Percentiles rank a stretch among this genome's conserved stretches.
phyloP scores from a whole-genome alignment of 495 filamentous ascomycete species.

The Aspergillus haitiensis region DNA sequence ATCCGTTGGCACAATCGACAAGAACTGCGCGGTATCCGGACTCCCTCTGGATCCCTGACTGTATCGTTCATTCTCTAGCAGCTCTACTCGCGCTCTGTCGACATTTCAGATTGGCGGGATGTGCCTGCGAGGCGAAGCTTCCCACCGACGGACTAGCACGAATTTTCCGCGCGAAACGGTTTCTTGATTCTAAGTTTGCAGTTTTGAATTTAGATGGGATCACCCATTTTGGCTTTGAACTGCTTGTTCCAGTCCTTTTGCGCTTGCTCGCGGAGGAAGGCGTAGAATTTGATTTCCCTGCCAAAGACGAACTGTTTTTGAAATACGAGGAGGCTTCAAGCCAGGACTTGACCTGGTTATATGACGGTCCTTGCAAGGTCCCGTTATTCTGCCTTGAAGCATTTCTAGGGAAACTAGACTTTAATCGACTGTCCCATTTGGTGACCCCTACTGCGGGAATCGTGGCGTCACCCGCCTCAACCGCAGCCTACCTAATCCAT shows the following conservation, averaged over 20 bases:
- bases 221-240: slow-evolving; percentile 11
- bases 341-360: slow-evolving; percentile 6
- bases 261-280: slow-evolving; percentile 6
- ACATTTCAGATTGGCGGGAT: slow-evolving; percentile 5
- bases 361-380: slow-evolving; percentile 8
- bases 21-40: not conserved
- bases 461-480: slow-evolving; percentile 8
- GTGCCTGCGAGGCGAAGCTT: not conserved
- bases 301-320: not conserved
- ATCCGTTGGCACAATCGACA: slow-evolving; percentile 3
- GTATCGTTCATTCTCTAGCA: slow-evolving; percentile 10
- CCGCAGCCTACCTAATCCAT: slow-evolving; percentile 12
- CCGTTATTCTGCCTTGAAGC: slow-evolving; percentile 9
- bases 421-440: not conserved
- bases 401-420: slow-evolving; percentile 8
- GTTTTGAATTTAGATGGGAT: slow-evolving; percentile 1
- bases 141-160: slow-evolving; percentile 1
- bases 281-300: slow-evolving; percentile 6
- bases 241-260: slow-evolving; percentile 10
- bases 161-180: slow-evolving; percentile 3
- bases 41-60: slow-evolving; percentile 7
- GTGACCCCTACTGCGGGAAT: not conserved
- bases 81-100: slow-evolving; percentile 12
- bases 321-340: slow-evolving; percentile 7
- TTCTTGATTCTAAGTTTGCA: slow-evolving; percentile 1